Evolutionary conservation across 2,329 filamentous ascomycete species (phyloP).

Genomic region (Calonectria naviculata): DNA sequence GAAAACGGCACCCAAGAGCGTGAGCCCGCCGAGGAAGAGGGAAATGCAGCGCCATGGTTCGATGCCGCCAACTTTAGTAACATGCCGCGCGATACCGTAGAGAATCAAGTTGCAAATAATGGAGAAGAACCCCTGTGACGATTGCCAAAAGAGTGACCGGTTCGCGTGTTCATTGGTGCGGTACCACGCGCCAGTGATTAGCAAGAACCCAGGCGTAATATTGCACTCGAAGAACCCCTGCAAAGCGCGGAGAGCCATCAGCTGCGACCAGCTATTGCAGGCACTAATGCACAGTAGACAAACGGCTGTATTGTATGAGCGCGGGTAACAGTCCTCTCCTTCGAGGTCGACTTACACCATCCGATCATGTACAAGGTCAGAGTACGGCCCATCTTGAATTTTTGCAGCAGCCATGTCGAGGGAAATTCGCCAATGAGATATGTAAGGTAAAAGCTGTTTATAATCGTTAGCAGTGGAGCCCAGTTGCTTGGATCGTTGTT

Average conservation of each 20-base stretch:
- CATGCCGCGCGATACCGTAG: neutral
- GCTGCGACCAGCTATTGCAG: neutral
- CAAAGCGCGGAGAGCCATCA: neutral
- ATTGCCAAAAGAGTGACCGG: neutral
- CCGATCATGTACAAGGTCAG: neutral
- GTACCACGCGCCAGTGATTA: neutral
- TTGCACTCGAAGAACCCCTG: slow-evolving; percentile 1
- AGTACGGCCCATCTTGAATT: neutral
- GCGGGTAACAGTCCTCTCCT: no score
- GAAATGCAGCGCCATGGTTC: neutral
- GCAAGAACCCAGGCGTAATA: neutral
- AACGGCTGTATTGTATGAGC: neutral
- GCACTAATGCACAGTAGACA: neutral
- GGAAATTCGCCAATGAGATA: neutral
- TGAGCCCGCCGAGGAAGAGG: neutral
- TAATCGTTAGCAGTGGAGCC: neutral
- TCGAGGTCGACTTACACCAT: neutral
- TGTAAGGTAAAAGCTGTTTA: neutral
- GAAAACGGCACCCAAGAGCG: neutral
- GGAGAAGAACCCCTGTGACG: neutral
- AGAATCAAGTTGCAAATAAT: neutral
- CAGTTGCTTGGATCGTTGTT: neutral
- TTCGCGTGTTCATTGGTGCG: neutral
- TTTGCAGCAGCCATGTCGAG: neutral
- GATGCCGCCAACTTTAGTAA: neutral